Evolutionary conservation across 1,139 yeast species (phyloP).

Genomic region (Debaryomyces sp.): DNA sequence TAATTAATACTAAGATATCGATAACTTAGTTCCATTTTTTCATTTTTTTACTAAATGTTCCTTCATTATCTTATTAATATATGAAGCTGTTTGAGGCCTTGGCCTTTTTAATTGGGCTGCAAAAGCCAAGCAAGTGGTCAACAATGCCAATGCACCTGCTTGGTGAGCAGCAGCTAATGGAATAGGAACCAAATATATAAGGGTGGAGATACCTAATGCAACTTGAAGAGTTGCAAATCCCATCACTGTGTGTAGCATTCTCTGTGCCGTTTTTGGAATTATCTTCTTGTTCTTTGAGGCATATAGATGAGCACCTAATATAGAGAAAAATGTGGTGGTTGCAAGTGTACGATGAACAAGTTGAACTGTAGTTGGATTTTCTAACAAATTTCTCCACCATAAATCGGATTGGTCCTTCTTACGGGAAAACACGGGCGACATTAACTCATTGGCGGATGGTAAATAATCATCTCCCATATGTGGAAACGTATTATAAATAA

Average conservation of each 20-base stretch:
- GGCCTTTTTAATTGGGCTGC: constrained; percentile 75
- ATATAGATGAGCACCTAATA: constrained; percentile 67
- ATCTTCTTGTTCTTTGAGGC: constrained; percentile 56
- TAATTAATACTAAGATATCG: neutral
- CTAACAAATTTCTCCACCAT: constrained; percentile 90
- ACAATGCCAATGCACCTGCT: constrained; percentile 91
- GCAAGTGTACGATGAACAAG: constrained; percentile 88
- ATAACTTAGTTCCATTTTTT: neutral
- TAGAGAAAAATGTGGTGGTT: constrained; percentile 71
- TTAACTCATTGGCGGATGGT: constrained; percentile 74
- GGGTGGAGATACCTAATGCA: constrained; percentile 80
- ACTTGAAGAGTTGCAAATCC: constrained; percentile 85
- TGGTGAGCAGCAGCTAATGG: constrained; percentile 95
- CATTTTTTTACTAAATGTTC: constrained; percentile 16
- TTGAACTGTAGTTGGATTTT: constrained; percentile 96
- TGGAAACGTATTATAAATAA: constrained; percentile 95
- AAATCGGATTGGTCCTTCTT: constrained; percentile 69
- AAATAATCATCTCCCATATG: constrained; percentile 85
- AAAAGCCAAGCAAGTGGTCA: constrained; percentile 75
- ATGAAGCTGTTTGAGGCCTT: constrained; percentile 44
- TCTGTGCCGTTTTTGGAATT: constrained; percentile 59
- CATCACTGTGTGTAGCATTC: constrained; percentile 67
- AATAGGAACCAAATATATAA: constrained; percentile 87
- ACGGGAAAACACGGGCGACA: constrained; percentile 75
- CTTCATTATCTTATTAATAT: constrained; percentile 31